Conservation (phyloP, 176 grass and related monocot species). For the Aegilops tauschii region DNA sequence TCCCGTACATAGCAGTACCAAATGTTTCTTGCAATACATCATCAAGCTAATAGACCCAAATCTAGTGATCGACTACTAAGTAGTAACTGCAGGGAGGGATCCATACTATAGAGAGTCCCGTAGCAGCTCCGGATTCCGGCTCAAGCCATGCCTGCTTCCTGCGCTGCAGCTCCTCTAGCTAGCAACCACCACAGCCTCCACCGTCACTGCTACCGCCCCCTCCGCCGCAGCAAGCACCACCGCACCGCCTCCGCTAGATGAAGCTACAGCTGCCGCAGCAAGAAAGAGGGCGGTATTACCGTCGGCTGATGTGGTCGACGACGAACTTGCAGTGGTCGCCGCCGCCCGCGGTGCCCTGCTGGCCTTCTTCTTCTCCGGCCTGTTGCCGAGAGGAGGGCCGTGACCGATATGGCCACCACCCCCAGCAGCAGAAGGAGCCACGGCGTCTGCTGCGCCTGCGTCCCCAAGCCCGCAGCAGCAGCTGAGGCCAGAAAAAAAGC, state of each 20-base stretch:
- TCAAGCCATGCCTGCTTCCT: neutral
- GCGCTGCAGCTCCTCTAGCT: neutral
- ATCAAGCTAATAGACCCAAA: neutral
- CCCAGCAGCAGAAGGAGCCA: neutral
- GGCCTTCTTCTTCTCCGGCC: neutral
- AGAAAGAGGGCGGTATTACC: too few species aligned
- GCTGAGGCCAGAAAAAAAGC: too few species aligned
- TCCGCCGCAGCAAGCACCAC: neutral
- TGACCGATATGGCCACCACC: neutral
- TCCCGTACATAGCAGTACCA: too few species aligned
- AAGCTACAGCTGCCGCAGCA: neutral
- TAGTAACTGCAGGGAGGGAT: too few species aligned
- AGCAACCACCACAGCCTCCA: neutral
- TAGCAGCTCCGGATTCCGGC: neutral
- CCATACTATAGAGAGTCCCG: too few species aligned
- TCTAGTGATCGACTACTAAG: neutral
- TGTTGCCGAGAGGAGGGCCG: neutral
- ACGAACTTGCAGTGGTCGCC: neutral
- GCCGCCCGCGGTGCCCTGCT: neutral
- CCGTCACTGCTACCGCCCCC: neutral
- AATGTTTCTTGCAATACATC: neutral
- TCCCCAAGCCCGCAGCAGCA: too few species aligned
- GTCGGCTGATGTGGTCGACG: too few species aligned
- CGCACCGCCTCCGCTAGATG: neutral
- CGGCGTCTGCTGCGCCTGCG: neutral